These are phyloP conservation scores for Apophysomyces trapeziformis DNA, from an alignment of 371 early-diverging fungal species.

Conservation along the genomic window DNA sequence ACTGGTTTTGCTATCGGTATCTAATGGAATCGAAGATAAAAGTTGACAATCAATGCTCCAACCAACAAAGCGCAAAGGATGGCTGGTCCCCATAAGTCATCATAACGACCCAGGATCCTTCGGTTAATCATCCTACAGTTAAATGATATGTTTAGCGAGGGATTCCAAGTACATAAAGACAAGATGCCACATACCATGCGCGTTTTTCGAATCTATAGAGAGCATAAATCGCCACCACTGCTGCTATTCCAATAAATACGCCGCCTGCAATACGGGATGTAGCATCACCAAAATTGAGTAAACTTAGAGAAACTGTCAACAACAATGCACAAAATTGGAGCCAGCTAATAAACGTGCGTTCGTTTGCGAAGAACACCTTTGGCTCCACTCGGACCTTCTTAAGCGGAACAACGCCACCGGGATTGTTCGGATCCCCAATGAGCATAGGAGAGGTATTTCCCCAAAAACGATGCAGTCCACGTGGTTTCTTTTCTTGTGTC, in stretches of 20 bases:
- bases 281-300: constrained; percentile 89
- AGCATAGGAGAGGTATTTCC: not conserved
- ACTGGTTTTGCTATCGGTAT: constrained; percentile 9
- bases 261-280: constrained; percentile 73
- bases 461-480: not conserved
- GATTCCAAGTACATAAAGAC: constrained; percentile 23
- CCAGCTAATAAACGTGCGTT: constrained; percentile 98
- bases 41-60: constrained; percentile 50
- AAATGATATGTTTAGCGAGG: constrained; percentile 30
- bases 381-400: constrained; percentile 90
- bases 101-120: constrained; percentile 63
- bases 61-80: constrained; percentile 88
- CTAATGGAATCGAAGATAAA: constrained; percentile 44
- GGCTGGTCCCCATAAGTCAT: constrained; percentile 75
- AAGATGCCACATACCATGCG: constrained; percentile 44
- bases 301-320: constrained; percentile 78
- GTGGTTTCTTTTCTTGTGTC: not conserved
- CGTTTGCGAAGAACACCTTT: constrained; percentile 99
- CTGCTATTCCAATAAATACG: constrained; percentile 79
- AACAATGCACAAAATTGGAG: constrained; percentile 80
- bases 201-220: constrained; percentile 92
- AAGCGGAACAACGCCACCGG: not conserved
- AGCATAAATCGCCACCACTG: constrained; percentile 85
- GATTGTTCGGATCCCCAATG: not conserved
- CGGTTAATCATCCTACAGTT: constrained; percentile 56